Percentiles rank a stretch among this genome's conserved stretches.
phyloP scores from a whole-genome alignment of 106 monocot genomes.

The Hemerocallis citrina region DNA sequence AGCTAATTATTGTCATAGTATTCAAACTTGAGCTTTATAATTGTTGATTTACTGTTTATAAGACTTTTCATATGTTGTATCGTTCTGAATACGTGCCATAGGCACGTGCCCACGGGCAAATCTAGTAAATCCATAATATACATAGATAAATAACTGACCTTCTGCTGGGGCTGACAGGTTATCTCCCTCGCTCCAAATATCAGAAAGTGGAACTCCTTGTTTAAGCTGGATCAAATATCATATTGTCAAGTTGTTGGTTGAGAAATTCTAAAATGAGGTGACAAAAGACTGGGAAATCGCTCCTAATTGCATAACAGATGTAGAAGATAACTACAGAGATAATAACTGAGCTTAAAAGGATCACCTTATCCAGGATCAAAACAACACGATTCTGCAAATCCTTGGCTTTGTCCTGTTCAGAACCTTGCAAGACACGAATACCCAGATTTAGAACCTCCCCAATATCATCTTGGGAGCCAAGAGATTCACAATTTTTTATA shows the following conservation, averaged over 20 bases:
- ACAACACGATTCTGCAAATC: constrained; percentile 28
- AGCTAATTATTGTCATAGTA: no score
- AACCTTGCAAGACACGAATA: constrained; percentile 41
- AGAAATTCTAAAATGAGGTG: constrained; percentile 19
- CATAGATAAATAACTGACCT: constrained; percentile 38
- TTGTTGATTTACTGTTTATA: no score
- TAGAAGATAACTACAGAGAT: neutral
- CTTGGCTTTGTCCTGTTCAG: constrained; percentile 37
- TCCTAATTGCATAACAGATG: neutral
- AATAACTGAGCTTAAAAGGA: no score
- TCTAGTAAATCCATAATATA: no score
- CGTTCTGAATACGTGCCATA: no score
- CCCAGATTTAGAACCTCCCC: constrained; percentile 37
- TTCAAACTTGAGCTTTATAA: no score
- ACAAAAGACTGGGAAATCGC: neutral
- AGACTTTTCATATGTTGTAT: no score
- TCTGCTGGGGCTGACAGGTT: neutral
- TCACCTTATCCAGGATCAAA: constrained; percentile 49
- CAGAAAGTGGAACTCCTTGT: constrained; percentile 28
- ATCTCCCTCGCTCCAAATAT: constrained; percentile 46
- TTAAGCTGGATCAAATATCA: constrained; percentile 36
- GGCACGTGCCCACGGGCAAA: no score
- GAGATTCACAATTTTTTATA: constrained; percentile 28
- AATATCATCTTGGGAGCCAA: constrained; percentile 42
- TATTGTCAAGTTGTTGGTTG: neutral